These are phyloP conservation scores for Eutypella sp. DNA, from an alignment of 2,329 filamentous ascomycete species.

Conservation along the genomic window DNA sequence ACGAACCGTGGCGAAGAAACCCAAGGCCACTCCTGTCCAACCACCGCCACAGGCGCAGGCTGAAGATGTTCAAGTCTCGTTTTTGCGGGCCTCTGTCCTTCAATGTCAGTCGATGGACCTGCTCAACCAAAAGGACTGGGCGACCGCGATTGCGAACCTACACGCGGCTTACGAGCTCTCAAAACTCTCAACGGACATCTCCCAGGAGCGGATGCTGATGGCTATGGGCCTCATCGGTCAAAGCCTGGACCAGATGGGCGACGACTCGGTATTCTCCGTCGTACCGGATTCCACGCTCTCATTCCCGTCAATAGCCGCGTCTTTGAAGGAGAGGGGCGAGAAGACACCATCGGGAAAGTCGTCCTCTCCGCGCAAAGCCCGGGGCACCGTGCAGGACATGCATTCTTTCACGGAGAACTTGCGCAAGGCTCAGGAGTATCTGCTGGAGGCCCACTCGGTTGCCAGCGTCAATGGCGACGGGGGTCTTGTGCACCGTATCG, in stretches of 20 bases:
- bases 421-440: conserved; percentile 59
- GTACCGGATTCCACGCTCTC: conserved; percentile 91
- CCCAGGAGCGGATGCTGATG: conserved; percentile 54
- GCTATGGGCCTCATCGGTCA: conserved; percentile 65
- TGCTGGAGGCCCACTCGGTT: conserved; percentile 58
- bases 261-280: conserved; percentile 81
- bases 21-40: conserved; percentile 9
- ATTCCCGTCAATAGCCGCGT: conserved; percentile 61
- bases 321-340: conserved; percentile 35
- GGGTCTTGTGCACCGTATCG: conserved; percentile 57
- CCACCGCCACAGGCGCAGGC: conserved; percentile 6
- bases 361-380: conserved; percentile 30
- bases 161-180: conserved; percentile 42
- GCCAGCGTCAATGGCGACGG: conserved; percentile 51
- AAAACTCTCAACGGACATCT: conserved; percentile 34
- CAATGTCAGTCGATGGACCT: conserved; percentile 40
- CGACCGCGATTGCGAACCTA: conserved; percentile 52
- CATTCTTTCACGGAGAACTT: conserved; percentile 55
- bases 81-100: conserved; percentile 34
- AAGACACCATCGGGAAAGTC: conserved; percentile 30
- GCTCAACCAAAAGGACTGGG: conserved; percentile 50
- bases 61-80: conserved; percentile 30
- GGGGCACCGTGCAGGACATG: conserved; percentile 19
- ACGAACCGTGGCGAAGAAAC: conserved; percentile 22
- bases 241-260: conserved; percentile 66